Conservation (phyloP, 1,284 basidiomycete genomes). For the Marasmius sp. region DNA sequence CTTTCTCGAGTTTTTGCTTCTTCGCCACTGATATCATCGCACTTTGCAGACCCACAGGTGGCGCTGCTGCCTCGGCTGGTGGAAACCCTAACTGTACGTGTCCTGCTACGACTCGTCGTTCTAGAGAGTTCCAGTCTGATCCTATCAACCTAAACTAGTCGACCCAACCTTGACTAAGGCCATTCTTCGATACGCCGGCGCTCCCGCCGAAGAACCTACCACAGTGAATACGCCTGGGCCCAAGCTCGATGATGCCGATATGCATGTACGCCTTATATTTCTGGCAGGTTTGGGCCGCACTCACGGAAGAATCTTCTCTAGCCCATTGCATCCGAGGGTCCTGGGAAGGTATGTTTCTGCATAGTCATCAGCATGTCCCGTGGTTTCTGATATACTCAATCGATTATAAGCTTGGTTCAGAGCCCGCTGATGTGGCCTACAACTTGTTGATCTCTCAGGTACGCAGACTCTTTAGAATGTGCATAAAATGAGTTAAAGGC, state of each 20-base stretch:
- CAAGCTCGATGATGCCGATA: constrained; percentile 29
- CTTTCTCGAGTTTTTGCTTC: background rate
- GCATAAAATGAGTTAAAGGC: background rate
- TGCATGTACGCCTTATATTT: constrained; percentile 27
- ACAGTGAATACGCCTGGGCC: constrained; percentile 26
- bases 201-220: constrained; percentile 35
- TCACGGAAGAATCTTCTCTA: constrained; percentile 8
- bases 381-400: background rate
- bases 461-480: too few species aligned
- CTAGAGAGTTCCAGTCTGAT: background rate
- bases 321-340: constrained; percentile 31
- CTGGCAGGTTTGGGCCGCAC: background rate
- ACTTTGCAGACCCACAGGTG: constrained; percentile 25
- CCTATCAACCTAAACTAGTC: background rate
- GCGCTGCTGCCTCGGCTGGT: constrained; percentile 5
- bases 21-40: background rate
- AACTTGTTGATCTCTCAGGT: constrained; percentile 27
- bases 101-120: too few species aligned
- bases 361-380: background rate
- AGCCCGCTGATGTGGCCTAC: constrained; percentile 32
- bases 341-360: constrained; percentile 16
- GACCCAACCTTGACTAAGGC: constrained; percentile 27
- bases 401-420: constrained; percentile 23
- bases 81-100: too few species aligned
- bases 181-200: constrained; percentile 48